These are phyloP conservation scores for Cyclocybe cylindracea DNA, from an alignment of 768 basidiomycete species.

Conservation along the genomic window DNA sequence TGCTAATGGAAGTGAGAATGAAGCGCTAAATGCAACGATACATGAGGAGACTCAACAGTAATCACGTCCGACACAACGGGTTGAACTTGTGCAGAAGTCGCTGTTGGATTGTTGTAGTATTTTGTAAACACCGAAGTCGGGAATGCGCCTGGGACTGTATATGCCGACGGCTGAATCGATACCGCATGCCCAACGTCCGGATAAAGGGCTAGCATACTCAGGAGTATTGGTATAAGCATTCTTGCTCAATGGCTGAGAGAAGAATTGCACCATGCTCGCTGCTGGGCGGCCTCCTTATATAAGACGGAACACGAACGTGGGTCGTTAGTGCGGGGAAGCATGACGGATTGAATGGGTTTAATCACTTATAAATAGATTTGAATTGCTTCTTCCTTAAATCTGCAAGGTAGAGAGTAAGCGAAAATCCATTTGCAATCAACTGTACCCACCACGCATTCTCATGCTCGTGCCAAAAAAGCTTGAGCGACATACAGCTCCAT, in stretches of 20 bases:
- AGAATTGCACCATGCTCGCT: no score
- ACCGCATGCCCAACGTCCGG: slow-evolving; percentile 9
- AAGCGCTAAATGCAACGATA: background rate
- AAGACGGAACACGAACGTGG: background rate
- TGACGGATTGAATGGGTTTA: no score
- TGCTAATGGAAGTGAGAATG: slow-evolving; percentile 36
- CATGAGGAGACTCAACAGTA: slow-evolving; percentile 37
- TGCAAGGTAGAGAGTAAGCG: no score
- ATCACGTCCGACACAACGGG: slow-evolving; percentile 78
- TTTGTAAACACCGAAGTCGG: slow-evolving; percentile 63
- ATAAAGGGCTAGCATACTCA: slow-evolving; percentile 3
- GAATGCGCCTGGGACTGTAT: slow-evolving; percentile 61
- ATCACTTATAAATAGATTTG: no score
- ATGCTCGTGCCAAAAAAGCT: no score
- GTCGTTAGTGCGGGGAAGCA: background rate
- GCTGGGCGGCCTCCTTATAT: background rate
- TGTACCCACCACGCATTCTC: no score
- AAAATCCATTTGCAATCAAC: no score
- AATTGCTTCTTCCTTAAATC: no score
- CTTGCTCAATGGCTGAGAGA: background rate
- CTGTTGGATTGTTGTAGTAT: slow-evolving; percentile 76
- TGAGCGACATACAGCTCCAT: no score
- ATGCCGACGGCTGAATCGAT: slow-evolving; percentile 41
- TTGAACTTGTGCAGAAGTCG: slow-evolving; percentile 71
- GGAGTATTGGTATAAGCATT: slow-evolving; percentile 10